phyloP scores from a whole-genome alignment of 2,329 filamentous ascomycete genomes.

The Ophiostoma novo-ulmi region DNA sequence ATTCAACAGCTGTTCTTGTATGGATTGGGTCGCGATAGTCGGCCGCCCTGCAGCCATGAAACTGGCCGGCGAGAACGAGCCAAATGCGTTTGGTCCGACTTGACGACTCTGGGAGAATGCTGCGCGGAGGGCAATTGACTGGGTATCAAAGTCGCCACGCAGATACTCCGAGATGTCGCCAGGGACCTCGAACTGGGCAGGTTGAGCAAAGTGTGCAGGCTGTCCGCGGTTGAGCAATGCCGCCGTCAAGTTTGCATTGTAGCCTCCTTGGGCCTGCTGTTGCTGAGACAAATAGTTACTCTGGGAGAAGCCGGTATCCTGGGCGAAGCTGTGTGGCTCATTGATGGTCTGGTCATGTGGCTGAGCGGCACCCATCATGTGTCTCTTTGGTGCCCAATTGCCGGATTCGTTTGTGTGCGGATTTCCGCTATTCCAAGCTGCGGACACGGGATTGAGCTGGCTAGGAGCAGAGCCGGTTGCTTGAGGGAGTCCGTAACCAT shows the following conservation, averaged over 20 bases:
- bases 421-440: slow-evolving; percentile 40
- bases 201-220: neutral
- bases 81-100: neutral
- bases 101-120: neutral
- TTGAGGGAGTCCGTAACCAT: slow-evolving; percentile 11
- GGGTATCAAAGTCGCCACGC: neutral
- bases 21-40: neutral
- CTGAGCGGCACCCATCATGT: neutral
- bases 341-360: neutral
- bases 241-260: neutral
- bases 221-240: slow-evolving; percentile 1
- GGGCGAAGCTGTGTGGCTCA: neutral
- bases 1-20: neutral
- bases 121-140: neutral
- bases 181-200: neutral
- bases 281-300: neutral
- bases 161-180: neutral
- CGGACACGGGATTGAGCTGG: slow-evolving; percentile 45
- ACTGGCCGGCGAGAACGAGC: neutral
- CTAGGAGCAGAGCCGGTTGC: slow-evolving; percentile 33
- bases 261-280: slow-evolving; percentile 3
- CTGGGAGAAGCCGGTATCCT: neutral
- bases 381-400: neutral
- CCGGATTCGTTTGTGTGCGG: neutral
- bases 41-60: neutral